Conservation (phyloP, 1,284 basidiomycete genomes). For the Xerocomus amazonicus region DNA sequence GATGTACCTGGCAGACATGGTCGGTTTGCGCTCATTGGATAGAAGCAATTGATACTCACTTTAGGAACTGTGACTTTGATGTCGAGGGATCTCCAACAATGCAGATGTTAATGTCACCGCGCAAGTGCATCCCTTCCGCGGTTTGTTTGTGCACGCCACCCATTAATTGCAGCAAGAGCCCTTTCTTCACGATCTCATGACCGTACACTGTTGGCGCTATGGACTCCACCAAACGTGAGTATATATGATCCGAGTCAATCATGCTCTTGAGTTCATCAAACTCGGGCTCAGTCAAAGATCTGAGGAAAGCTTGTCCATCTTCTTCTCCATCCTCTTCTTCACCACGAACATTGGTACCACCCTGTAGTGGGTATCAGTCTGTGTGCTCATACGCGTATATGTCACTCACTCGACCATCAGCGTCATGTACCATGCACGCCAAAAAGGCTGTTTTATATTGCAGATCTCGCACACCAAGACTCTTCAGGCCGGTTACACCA, state of each 20-base stretch:
- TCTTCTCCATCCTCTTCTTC: constrained; percentile 80
- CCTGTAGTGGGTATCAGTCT: constrained; percentile 40
- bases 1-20: constrained; percentile 69
- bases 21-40: neutral
- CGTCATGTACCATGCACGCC: constrained; percentile 95
- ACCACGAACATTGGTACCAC: constrained; percentile 80
- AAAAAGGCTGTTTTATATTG: constrained; percentile 99
- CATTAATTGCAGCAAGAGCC: constrained; percentile 95
- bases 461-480: constrained; percentile 90
- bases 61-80: constrained; percentile 97
- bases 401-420: constrained; percentile 73
- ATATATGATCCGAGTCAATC: constrained; percentile 93
- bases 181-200: constrained; percentile 98
- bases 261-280: constrained; percentile 92
- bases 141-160: constrained; percentile 99
- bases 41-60: constrained; percentile 50
- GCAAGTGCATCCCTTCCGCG: constrained; percentile 91
- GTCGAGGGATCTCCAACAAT: constrained; percentile 98
- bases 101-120: constrained; percentile 98
- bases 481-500: constrained; percentile 94
- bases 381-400: constrained; percentile 3
- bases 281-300: constrained; percentile 89
- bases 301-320: constrained; percentile 77
- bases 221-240: constrained; percentile 88
- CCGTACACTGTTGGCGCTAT: constrained; percentile 99